Base-by-base conservation (phyloP, 2,329 filamentous ascomycete genomes). In the Didymella pomorum region DNA sequence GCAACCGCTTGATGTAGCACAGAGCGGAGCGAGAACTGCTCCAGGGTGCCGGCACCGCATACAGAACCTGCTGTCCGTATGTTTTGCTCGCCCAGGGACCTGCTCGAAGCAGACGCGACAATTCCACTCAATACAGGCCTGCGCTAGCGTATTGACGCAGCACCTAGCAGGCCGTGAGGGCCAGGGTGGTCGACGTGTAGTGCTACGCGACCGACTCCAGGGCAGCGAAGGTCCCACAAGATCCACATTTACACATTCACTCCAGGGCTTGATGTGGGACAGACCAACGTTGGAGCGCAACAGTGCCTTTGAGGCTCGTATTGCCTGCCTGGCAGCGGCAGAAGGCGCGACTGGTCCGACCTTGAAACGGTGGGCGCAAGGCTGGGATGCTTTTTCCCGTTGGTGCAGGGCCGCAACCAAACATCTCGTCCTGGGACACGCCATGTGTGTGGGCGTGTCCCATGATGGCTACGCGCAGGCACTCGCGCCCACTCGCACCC, bases 41-140 rank as follows among this genome's bases (percentile, higher is more conserved):
- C 41, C 42, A 59, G 66, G 65, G 70, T 70, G 71, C 66, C 68
- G 71, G 71, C 69, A 66, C 65, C 60, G 62, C 58, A 50, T 31
- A 31, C 41, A 31, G 46, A 31, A 26, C 8, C 21, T 14, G 52
- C 46, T 45, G 53, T 29, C 50, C 39, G 62, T 63, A 61, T 62
- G 59, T 41, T 42, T 54, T 60, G 61, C 59, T 52, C 53, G 37
- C 39, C 25, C 52, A 52, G 49, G 41, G 46, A 50, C 37, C 55
- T 48, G 23, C 52, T 53, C 42, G 35, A 55, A 58, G 57, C 41
- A 45, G 47, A 46, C 25, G 33, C 49, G 60, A 60, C 52, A 44
- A 56, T 42, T 50, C 29, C 33, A 61, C 52, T 66, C 60, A 64
- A 60, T 61, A 62, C 58, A 56, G 58, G 39, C 53, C 44, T 52